phyloP scores from a whole-genome alignment of 2,329 filamentous ascomycete genomes.

The Gremmenia infestans region DNA sequence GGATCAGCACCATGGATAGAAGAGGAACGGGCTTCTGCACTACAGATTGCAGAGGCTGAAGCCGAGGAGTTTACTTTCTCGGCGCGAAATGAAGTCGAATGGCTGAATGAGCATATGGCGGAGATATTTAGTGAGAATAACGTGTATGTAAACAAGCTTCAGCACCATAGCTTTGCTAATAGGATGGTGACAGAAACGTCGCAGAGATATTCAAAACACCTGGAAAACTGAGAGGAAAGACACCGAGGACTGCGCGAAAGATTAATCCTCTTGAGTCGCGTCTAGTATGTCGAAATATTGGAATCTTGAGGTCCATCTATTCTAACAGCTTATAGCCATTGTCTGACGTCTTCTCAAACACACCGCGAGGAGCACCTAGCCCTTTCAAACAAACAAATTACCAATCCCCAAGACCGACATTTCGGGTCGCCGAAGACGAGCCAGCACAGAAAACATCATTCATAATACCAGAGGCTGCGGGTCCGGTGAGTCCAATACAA shows the following conservation, averaged over 20 bases:
- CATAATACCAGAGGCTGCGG: conserved; percentile 2
- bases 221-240: conserved; percentile 77
- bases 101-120: conserved; percentile 97
- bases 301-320: not conserved
- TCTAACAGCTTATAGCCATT: conserved; percentile 44
- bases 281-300: conserved; percentile 47
- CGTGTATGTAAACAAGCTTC: conserved; percentile 57
- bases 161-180: conserved; percentile 13
- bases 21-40: conserved; percentile 74
- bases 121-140: conserved; percentile 85
- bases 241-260: conserved; percentile 66
- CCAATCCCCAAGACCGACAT: conserved; percentile 39
- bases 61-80: conserved; percentile 91
- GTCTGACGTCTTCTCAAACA: conserved; percentile 53
- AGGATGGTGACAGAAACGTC: conserved; percentile 61
- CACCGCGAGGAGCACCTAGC: conserved; percentile 45
- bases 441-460: conserved; percentile 38
- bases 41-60: conserved; percentile 72
- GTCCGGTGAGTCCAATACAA: conserved; percentile 13
- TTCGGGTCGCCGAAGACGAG: conserved; percentile 55
- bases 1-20: conserved; percentile 82
- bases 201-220: conserved; percentile 95
- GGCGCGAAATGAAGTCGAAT: conserved; percentile 89
- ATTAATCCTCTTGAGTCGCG: conserved; percentile 52
- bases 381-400: conserved; percentile 34